Evolutionary conservation across 106 monocot genomes (phyloP).

Genomic region (Alisma plantagoaquatica): DNA sequence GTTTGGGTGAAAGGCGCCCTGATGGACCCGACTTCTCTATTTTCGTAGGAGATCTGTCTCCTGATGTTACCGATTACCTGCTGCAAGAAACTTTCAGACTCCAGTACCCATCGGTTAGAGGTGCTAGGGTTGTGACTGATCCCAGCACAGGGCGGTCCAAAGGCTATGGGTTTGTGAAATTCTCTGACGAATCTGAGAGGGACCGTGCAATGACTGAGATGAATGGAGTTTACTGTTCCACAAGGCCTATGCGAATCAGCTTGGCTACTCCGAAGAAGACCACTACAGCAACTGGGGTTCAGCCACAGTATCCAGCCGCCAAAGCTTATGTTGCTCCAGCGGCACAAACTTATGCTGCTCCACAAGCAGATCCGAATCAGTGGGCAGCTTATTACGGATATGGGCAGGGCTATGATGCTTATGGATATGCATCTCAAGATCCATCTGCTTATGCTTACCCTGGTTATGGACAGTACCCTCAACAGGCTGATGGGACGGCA

Average conservation of each 20-base stretch:
- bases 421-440: conserved; percentile 81
- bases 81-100: conserved; percentile 87
- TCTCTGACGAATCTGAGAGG: conserved; percentile 86
- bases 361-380: conserved; percentile 77
- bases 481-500: conserved; percentile 57
- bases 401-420: conserved; percentile 77
- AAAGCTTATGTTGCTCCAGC: too few relatives aligned
- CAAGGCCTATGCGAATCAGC: conserved; percentile 94
- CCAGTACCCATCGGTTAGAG: conserved; percentile 84
- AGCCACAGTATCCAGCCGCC: conserved; percentile 42
- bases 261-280: conserved; percentile 91
- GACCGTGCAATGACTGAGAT: conserved; percentile 98
- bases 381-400: conserved; percentile 94
- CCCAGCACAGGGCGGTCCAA: conserved; percentile 84
- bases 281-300: conserved; percentile 43
- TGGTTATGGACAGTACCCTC: conserved; percentile 86
- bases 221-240: conserved; percentile 98
- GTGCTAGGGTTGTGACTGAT: conserved; percentile 97
- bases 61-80: conserved; percentile 95
- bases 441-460: conserved; percentile 85
- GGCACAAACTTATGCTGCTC: conserved; percentile 50
- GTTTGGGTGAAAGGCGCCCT: conserved; percentile 67
- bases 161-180: conserved; percentile 99
- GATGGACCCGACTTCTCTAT: conserved; percentile 89
- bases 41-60: conserved; percentile 94